phyloP scores from a whole-genome alignment of 495 filamentous ascomycete species.

The Penicillium manginii region DNA sequence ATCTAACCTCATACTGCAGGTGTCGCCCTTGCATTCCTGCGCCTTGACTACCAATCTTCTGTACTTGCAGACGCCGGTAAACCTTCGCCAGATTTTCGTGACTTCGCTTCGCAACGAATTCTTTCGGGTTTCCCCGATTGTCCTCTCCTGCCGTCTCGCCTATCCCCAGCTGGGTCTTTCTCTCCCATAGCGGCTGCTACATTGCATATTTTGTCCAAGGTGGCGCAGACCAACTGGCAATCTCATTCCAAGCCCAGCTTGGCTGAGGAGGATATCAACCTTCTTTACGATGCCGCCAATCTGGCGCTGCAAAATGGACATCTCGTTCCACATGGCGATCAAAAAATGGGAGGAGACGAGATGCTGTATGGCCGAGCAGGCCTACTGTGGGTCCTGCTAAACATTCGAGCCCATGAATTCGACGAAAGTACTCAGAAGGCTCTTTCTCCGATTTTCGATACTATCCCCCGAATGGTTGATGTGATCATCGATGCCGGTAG shows the following conservation, averaged over 20 bases:
- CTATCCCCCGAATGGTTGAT: constrained; percentile 36
- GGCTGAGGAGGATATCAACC: constrained; percentile 28
- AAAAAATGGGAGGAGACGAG: constrained; percentile 45
- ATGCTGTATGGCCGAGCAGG: constrained; percentile 49
- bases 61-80: constrained; percentile 18
- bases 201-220: constrained; percentile 28
- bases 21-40: constrained; percentile 41
- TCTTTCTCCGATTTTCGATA: constrained; percentile 27
- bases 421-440: constrained; percentile 20
- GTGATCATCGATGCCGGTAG: constrained; percentile 40
- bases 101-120: constrained; percentile 36
- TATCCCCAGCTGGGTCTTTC: constrained; percentile 38
- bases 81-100: constrained; percentile 26
- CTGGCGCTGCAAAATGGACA: constrained; percentile 37
- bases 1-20: constrained; percentile 27
- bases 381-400: constrained; percentile 46
- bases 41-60: constrained; percentile 39
- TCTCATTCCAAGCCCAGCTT: constrained; percentile 13
- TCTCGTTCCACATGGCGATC: constrained; percentile 34
- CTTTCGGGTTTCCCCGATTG: constrained; percentile 29
- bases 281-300: constrained; percentile 34
- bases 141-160: constrained; percentile 30
- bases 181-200: constrained; percentile 34
- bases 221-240: constrained; percentile 17
- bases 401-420: constrained; percentile 32